These are phyloP conservation scores for Quercus robur DNA, from an alignment of 306 rosid species.

Conservation along the genomic window DNA sequence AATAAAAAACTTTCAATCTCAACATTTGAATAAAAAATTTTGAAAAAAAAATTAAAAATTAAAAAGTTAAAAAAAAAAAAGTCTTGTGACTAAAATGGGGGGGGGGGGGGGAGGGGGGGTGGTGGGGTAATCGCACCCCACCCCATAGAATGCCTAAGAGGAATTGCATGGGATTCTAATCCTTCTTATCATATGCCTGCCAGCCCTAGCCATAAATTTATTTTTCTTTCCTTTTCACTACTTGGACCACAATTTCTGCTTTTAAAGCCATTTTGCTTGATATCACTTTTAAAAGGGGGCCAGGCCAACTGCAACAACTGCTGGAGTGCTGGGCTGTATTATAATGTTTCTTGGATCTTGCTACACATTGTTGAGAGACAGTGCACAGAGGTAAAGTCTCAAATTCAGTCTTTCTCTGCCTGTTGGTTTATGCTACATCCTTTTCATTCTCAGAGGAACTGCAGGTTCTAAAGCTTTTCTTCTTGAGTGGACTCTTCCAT, in stretches of 20 bases:
- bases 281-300: slow-evolving; percentile 16
- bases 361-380: slow-evolving; percentile 26
- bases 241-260: slow-evolving; percentile 23
- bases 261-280: slow-evolving; percentile 10
- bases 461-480: slow-evolving; percentile 35
- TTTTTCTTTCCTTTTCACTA: too few relatives aligned
- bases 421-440: slow-evolving; percentile 38
- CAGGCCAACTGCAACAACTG: slow-evolving; percentile 30
- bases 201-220: too few relatives aligned
- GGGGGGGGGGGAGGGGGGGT: too few relatives aligned
- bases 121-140: too few relatives aligned
- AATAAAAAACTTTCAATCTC: too few relatives aligned
- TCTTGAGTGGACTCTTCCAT: slow-evolving; percentile 26
- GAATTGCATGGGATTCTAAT: too few relatives aligned
- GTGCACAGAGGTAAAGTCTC: slow-evolving; percentile 26
- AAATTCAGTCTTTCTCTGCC: slow-evolving; percentile 33
- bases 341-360: slow-evolving; percentile 61
- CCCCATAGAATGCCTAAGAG: too few relatives aligned
- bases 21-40: too few relatives aligned
- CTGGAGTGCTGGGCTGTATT: slow-evolving; percentile 20
- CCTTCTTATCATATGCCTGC: too few relatives aligned
- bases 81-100: too few relatives aligned
- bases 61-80: too few relatives aligned
- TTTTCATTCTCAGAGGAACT: slow-evolving; percentile 47
- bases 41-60: too few relatives aligned